These are phyloP conservation scores for Phaseolus coccineus DNA, from an alignment of 331 rosid species.

Conservation along the genomic window DNA sequence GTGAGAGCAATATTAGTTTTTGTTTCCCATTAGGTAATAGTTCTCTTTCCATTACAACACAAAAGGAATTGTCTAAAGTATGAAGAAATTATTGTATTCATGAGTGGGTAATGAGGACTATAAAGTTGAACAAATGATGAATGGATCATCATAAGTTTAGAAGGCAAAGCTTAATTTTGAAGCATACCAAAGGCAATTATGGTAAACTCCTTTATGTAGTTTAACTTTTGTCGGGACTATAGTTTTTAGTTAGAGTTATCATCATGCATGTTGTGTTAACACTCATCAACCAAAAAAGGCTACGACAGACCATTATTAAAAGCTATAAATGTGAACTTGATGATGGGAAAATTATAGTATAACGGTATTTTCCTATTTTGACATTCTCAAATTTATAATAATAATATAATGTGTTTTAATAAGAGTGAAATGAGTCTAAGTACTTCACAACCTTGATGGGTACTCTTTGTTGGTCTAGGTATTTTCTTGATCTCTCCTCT, in stretches of 20 bases:
- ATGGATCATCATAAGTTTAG: slow-evolving; percentile 33
- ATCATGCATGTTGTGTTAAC: slow-evolving; percentile 39
- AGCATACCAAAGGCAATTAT: slow-evolving; percentile 38
- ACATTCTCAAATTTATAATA: too few relatives aligned
- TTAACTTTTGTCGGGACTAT: slow-evolving; percentile 23
- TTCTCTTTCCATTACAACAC: slow-evolving; percentile 28
- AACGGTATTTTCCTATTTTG: not conserved
- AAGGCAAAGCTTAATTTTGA: slow-evolving; percentile 43
- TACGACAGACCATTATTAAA: slow-evolving; percentile 1
- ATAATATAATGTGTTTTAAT: too few relatives aligned
- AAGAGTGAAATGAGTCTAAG: too few relatives aligned
- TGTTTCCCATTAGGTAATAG: not conserved
- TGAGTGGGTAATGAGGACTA: slow-evolving; percentile 36
- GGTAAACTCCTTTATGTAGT: slow-evolving; percentile 31
- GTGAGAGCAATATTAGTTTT: not conserved
- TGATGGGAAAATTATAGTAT: not conserved
- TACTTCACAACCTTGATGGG: too few relatives aligned
- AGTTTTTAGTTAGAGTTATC: slow-evolving; percentile 29
- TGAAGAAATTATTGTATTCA: not conserved
- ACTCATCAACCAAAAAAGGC: slow-evolving; percentile 25
- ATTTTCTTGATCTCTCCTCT: too few relatives aligned
- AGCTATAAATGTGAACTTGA: not conserved
- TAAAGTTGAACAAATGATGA: slow-evolving; percentile 18
- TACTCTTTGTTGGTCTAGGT: too few relatives aligned
- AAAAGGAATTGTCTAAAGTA: slow-evolving; percentile 6